phyloP scores from a whole-genome alignment of 495 filamentous ascomycete genomes.

The Lophiotrema nucula region DNA sequence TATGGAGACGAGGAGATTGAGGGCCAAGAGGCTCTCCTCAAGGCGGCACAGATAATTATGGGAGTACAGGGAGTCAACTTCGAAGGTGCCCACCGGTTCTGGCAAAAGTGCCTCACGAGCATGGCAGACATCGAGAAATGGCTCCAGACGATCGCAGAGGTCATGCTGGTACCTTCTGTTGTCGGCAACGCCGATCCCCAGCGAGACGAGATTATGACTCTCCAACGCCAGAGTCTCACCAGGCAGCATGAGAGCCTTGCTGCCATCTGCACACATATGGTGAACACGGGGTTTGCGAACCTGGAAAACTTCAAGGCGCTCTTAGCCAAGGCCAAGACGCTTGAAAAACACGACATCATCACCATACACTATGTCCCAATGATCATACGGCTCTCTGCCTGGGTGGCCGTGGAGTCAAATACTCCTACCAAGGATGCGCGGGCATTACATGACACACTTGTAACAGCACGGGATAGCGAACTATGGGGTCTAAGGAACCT shows the following conservation, averaged over 20 bases:
- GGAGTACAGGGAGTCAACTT: slow-evolving; percentile 15
- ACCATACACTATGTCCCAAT: slow-evolving; percentile 78
- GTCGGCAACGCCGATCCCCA: slow-evolving; percentile 61
- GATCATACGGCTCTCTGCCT: slow-evolving; percentile 43
- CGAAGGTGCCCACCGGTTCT: slow-evolving; percentile 46
- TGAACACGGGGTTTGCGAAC: slow-evolving; percentile 68
- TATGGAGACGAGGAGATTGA: slow-evolving; percentile 46
- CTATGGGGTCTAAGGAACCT: slow-evolving; percentile 69
- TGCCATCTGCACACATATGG: slow-evolving; percentile 68
- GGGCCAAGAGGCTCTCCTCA: slow-evolving; percentile 45
- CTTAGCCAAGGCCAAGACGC: slow-evolving; percentile 59
- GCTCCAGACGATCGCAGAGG: slow-evolving; percentile 69
- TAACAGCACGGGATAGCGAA: slow-evolving; percentile 60
- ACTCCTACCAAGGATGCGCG: slow-evolving; percentile 60
- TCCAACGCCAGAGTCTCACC: slow-evolving; percentile 68
- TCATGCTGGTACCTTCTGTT: slow-evolving; percentile 65
- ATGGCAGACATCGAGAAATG: slow-evolving; percentile 73
- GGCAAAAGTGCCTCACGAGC: slow-evolving; percentile 64
- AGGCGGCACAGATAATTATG: slow-evolving; percentile 39
- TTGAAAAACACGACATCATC: slow-evolving; percentile 69
- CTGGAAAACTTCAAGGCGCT: slow-evolving; percentile 71
- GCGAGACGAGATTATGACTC: slow-evolving; percentile 66
- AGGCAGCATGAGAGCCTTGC: slow-evolving; percentile 88
- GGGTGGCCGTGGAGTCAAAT: slow-evolving; percentile 13
- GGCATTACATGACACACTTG: slow-evolving; percentile 64